phyloP scores from a whole-genome alignment of 208 protist genomes.

The Crithidia fasciculata region DNA sequence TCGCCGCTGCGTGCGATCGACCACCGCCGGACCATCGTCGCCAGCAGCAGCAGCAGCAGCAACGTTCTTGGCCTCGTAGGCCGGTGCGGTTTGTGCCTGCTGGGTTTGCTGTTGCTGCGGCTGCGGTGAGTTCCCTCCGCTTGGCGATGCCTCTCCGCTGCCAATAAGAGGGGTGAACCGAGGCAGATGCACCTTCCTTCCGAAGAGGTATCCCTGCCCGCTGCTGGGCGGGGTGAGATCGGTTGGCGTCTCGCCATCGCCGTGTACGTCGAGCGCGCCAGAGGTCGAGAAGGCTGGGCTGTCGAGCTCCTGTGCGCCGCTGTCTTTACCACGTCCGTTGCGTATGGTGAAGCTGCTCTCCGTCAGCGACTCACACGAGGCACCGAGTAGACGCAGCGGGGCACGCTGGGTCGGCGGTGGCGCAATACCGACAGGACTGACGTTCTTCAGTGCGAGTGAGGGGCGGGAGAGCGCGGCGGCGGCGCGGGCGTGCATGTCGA shows the following conservation, averaged over 20 bases:
- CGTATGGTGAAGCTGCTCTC: slow-evolving; percentile 23
- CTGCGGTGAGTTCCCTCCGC: background rate
- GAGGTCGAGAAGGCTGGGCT: slow-evolving; percentile 1
- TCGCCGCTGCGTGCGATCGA: background rate
- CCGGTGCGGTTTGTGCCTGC: background rate
- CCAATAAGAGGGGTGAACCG: slow-evolving; percentile 18
- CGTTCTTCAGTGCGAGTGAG: background rate
- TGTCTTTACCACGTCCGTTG: slow-evolving; percentile 7
- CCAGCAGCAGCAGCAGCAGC: background rate
- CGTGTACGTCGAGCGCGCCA: background rate
- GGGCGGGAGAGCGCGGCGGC: background rate
- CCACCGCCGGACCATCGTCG: background rate
- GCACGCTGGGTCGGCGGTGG: background rate
- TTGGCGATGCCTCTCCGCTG: background rate
- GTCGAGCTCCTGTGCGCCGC: background rate
- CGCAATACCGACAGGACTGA: background rate
- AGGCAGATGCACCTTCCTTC: slow-evolving; percentile 5
- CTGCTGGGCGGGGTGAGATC: slow-evolving; percentile 20
- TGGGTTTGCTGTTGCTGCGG: background rate
- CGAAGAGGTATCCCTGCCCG: background rate
- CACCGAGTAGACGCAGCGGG: background rate
- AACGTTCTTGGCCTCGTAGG: background rate
- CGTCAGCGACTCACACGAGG: slow-evolving; percentile 2
- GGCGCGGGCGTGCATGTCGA: background rate
- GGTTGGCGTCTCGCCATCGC: slow-evolving; percentile 2